These are phyloP conservation scores for Cyclotella sp. DNA, from an alignment of 108 stramenopile species.

Conservation along the genomic window DNA sequence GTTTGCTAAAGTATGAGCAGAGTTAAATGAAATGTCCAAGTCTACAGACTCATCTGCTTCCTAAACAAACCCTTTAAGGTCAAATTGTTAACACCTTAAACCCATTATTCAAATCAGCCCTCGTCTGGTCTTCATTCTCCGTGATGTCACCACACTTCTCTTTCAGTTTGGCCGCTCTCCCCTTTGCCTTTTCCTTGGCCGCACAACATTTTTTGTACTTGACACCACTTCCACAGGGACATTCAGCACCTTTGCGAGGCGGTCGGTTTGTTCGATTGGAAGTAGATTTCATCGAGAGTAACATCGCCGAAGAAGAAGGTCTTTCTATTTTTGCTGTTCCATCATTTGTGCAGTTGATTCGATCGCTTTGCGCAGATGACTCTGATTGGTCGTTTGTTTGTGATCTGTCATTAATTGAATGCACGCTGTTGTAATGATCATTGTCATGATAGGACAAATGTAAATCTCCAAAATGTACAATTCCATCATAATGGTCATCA, in stretches of 20 bases:
- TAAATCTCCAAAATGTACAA: constrained; percentile 49
- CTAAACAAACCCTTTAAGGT: background rate
- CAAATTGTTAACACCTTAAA: constrained; percentile 65
- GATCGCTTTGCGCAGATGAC: background rate
- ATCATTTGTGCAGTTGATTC: background rate
- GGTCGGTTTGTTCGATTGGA: background rate
- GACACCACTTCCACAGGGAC: constrained; percentile 72
- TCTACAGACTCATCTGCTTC: background rate
- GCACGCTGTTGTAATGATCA: constrained; percentile 89
- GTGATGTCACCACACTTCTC: background rate
- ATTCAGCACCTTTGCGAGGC: constrained; percentile 55
- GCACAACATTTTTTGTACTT: constrained; percentile 78
- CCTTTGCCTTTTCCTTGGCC: constrained; percentile 49
- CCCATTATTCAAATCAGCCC: constrained; percentile 22
- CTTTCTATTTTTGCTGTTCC: background rate
- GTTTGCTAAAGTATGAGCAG: background rate
- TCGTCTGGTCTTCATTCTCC: constrained; percentile 29
- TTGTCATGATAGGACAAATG: constrained; percentile 82
- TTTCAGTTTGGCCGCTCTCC: constrained; percentile 23
- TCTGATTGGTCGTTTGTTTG: constrained; percentile 8
- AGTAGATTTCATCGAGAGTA: background rate
- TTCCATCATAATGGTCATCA: background rate
- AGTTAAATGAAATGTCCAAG: background rate
- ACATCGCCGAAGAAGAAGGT: background rate
- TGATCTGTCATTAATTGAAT: constrained; percentile 14